Evolutionary conservation across 768 basidiomycete species (phyloP), one percentile per base, ranked within the genome.

Genomic region (Lactarius akahatsu): DNA sequence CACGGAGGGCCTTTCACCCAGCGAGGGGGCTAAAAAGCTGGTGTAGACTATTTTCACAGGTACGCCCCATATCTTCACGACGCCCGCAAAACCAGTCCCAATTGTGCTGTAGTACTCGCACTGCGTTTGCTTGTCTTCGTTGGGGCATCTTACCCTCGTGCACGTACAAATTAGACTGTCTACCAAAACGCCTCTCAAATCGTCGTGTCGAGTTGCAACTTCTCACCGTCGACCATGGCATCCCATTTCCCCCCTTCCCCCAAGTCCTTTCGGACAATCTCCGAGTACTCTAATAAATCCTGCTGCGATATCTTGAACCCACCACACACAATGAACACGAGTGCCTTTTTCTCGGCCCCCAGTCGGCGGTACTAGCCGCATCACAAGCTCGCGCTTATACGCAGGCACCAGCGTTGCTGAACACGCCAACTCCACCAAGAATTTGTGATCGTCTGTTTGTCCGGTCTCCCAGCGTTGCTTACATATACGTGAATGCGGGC

Each of bases 371-470:
- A 86, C 77, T 26, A 88, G 67, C 54, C 74, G 80, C 65, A 83
- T 75, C 72, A 92, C 85, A 32, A 92, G 75, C 6, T 77, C 74
- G 2, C 76, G 79, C 38, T 81, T 82, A 72, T 91, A 92, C 2
- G 85, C 90, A 2, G 89, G 83, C 2, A 83, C 80, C 9, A 93
- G 79, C 3, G 90, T 85, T 9, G 88, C 85, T 6, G 89, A 80
- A 69, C 90, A 91, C 1, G 91, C 87, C 28, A 92, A 79, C 71
- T 93, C 90, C 11, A 89, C 84, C 30, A 92, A 78, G 63, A 86
- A 77, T 74, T 90, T 90, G 72, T 92, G 90, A 66, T 91, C 89
- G 68, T 89, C 91, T 90, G 40, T 11, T 28, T 43, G 41, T 57
- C 34, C 34, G 62, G 15, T 38, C 38, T 18, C 13, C 32, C 23